A percentile compares a stretch with the other conserved stretches of the same genome.
Evolutionary conservation across 2,329 filamentous ascomycete genomes (phyloP).

Genomic region (Trichoderma lentiforme): DNA sequence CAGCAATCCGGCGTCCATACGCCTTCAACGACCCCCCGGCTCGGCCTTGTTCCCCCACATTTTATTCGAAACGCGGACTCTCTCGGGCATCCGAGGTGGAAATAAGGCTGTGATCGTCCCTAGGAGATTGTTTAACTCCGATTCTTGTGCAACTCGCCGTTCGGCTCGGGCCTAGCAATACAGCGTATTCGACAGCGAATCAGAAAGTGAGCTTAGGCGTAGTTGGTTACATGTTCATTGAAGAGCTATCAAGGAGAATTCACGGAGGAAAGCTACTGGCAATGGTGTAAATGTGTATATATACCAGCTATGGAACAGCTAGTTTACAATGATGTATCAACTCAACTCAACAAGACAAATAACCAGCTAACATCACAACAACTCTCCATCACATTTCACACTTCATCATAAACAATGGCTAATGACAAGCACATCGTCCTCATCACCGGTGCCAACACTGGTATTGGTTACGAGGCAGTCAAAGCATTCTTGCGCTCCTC

Average conservation of each 20-base stretch:
- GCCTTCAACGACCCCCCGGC: neutral
- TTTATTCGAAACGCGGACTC: neutral
- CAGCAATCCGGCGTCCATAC: neutral
- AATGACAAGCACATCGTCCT: slow-evolving; percentile 42
- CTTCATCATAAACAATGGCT: slow-evolving; percentile 20
- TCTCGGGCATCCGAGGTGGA: slow-evolving; percentile 11
- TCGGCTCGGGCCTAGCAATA: neutral
- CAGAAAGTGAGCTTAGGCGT: neutral
- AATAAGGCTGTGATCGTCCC: neutral
- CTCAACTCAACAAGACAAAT: neutral
- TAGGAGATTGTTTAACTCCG: neutral
- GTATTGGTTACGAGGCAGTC: slow-evolving; percentile 57
- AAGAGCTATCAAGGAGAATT: neutral
- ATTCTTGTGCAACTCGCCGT: neutral
- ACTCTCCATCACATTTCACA: neutral
- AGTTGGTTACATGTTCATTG: neutral
- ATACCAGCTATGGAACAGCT: neutral
- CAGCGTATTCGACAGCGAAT: neutral
- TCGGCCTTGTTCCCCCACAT: neutral
- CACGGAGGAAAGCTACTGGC: neutral
- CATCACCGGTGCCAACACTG: slow-evolving; percentile 60
- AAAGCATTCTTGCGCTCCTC: slow-evolving; percentile 49
- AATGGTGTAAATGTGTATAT: neutral
- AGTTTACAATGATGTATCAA: neutral
- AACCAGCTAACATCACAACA: neutral